These are phyloP conservation scores for Aspergillus sclerotialis DNA, from an alignment of 2,329 filamentous ascomycete species.

Conservation along the genomic window DNA sequence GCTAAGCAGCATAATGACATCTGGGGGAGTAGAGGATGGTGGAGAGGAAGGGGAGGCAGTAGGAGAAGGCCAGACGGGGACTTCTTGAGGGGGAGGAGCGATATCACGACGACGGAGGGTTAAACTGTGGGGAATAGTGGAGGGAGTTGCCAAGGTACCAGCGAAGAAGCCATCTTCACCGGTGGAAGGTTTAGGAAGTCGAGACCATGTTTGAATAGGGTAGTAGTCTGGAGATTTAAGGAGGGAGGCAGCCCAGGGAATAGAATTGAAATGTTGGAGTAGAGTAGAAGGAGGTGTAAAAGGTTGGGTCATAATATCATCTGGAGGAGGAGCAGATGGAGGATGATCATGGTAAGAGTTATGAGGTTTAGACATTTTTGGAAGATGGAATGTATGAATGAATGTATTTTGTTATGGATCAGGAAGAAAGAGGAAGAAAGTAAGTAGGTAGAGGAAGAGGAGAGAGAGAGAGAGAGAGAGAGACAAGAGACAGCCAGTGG, in stretches of 20 bases:
- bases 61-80: constrained; percentile 19
- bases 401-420: too few relatives aligned
- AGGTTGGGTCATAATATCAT: constrained; percentile 1
- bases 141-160: constrained; percentile 28
- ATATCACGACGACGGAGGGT: constrained; percentile 30
- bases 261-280: constrained; percentile 19
- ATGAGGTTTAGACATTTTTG: neutral
- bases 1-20: constrained; percentile 30
- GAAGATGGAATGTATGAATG: neutral
- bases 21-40: constrained; percentile 21
- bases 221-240: constrained; percentile 30
- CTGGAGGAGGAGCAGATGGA: constrained; percentile 1
- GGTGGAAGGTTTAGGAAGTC: constrained; percentile 29
- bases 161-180: constrained; percentile 40
- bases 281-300: neutral
- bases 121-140: constrained; percentile 35
- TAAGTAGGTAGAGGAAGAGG: too few relatives aligned
- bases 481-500: too few relatives aligned
- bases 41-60: constrained; percentile 15
- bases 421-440: too few relatives aligned
- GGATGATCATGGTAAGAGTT: constrained; percentile 2
- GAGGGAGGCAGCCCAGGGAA: constrained; percentile 24
- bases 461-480: too few relatives aligned
- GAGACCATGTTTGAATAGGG: constrained; percentile 33
- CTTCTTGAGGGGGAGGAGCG: constrained; percentile 10